A percentile compares a stretch with the other conserved stretches of the same genome.
These are phyloP conservation scores for Kodamaea nitidulidarum DNA, from an alignment of 805 yeast species.

Conservation along the genomic window DNA sequence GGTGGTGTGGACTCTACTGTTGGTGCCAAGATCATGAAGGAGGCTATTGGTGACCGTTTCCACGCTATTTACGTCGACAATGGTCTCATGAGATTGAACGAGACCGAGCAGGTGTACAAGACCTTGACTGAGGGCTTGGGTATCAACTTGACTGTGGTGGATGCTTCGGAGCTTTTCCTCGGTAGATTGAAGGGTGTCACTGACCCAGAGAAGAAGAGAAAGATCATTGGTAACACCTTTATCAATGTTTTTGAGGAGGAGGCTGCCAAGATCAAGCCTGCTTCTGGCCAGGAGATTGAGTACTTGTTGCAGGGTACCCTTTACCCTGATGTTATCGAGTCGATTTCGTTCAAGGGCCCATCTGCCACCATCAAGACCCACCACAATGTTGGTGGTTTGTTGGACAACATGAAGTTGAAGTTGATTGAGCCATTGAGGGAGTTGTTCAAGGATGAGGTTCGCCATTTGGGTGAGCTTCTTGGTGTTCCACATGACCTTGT, in stretches of 20 bases:
- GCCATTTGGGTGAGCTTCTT: conserved; percentile 89
- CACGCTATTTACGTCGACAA: conserved; percentile 97
- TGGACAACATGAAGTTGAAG: conserved; percentile 97
- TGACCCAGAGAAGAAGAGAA: conserved; percentile 98
- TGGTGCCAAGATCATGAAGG: conserved; percentile 96
- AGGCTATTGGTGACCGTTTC: conserved; percentile 97
- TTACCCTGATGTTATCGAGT: conserved; percentile 98
- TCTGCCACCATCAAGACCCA: conserved; percentile 99
- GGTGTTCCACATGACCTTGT: conserved; percentile 96
- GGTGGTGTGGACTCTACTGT: conserved; percentile 99
- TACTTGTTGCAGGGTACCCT: conserved; percentile 93
- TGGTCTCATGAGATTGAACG: conserved; percentile 95
- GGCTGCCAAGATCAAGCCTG: conserved; percentile 87
- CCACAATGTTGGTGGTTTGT: conserved; percentile 97
- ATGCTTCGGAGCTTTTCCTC: conserved; percentile 88
- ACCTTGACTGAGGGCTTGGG: conserved; percentile 92
- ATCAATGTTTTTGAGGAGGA: conserved; percentile 96
- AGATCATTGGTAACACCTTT: conserved; percentile 96
- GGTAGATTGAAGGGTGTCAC: conserved; percentile 86
- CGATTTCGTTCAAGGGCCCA: conserved; percentile 98
- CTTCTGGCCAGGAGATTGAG: conserved; percentile 85
- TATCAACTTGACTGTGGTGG: conserved; percentile 89
- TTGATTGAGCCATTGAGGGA: conserved; percentile 98
- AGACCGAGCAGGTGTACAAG: conserved; percentile 82
- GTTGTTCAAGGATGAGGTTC: conserved; percentile 97